phyloP scores from a whole-genome alignment of 2,329 filamentous ascomycete species.

The Sarocladium brachiariae region DNA sequence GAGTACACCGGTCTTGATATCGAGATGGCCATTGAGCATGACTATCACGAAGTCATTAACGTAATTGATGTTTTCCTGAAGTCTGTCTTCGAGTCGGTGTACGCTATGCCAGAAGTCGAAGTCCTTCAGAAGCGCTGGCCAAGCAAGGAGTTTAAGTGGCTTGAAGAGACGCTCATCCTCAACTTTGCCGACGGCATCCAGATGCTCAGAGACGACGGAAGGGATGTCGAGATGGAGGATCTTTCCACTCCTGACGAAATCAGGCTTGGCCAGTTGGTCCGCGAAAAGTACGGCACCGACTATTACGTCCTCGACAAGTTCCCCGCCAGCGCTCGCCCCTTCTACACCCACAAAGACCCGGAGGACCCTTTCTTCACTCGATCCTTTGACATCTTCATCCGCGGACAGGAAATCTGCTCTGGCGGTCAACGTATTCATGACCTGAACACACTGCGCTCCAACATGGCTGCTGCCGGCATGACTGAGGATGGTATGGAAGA shows the following conservation, averaged over 20 bases:
- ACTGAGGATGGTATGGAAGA: constrained; percentile 80
- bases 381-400: constrained; percentile 91
- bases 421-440: constrained; percentile 92
- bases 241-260: constrained; percentile 82
- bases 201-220: constrained; percentile 77
- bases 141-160: constrained; percentile 77
- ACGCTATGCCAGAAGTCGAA: constrained; percentile 60
- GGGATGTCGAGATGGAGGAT: constrained; percentile 68
- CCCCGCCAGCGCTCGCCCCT: constrained; percentile 73
- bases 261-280: constrained; percentile 74
- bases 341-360: constrained; percentile 83
- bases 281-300: constrained; percentile 79
- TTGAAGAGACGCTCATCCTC: constrained; percentile 77
- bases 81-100: constrained; percentile 48
- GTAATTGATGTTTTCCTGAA: constrained; percentile 78
- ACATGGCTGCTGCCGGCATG: constrained; percentile 70
- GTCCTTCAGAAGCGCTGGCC: constrained; percentile 78
- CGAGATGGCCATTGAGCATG: constrained; percentile 83
- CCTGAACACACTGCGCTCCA: constrained; percentile 62
- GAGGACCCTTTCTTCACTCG: constrained; percentile 70
- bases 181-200: constrained; percentile 72
- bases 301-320: constrained; percentile 96
- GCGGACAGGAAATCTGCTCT: constrained; percentile 86
- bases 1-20: constrained; percentile 91
- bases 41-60: constrained; percentile 82